Evolutionary conservation across 805 yeast genomes (phyloP).

Genomic region (Saturnispora saitoi): DNA sequence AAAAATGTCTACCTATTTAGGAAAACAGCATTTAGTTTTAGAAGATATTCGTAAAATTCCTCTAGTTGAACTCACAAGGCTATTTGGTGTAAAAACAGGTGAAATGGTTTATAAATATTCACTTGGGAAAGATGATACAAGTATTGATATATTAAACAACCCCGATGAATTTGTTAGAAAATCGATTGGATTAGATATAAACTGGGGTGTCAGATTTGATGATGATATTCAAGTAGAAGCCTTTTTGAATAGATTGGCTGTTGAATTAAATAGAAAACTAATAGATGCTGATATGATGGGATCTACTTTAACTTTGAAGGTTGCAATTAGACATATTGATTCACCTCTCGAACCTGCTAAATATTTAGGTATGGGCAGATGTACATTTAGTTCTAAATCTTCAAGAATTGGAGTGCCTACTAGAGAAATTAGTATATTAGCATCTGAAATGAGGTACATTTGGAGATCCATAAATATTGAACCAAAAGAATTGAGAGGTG

Average conservation of each 20-base stretch:
- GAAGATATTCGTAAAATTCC: conserved; percentile 32
- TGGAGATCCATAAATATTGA: conserved; percentile 44
- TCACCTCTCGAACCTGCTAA: conserved; percentile 77
- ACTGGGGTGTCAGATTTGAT: conserved; percentile 81
- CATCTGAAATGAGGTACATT: conserved; percentile 49
- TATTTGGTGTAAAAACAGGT: conserved; percentile 69
- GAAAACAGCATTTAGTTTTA: conserved; percentile 25
- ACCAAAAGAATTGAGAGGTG: conserved; percentile 65
- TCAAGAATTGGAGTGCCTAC: conserved; percentile 55
- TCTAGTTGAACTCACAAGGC: conserved; percentile 30
- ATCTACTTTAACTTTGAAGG: conserved; percentile 50
- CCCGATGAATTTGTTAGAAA: conserved; percentile 53
- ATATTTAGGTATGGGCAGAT: conserved; percentile 75
- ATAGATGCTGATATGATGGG: conserved; percentile 40
- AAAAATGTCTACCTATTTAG: conserved; percentile 31
- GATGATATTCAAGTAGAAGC: conserved; percentile 49
- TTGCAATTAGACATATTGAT: conserved; percentile 52
- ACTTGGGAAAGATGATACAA: conserved; percentile 60
- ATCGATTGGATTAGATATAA: conserved; percentile 79
- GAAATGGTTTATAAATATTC: conserved; percentile 48
- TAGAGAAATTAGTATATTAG: conserved; percentile 49
- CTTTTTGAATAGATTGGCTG: conserved; percentile 50
- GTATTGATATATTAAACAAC: conserved; percentile 42
- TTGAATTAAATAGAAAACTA: conserved; percentile 52
- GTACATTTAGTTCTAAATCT: conserved; percentile 55